These are phyloP conservation scores for Vicia villosa DNA, from an alignment of 306 rosid species.

Conservation along the genomic window DNA sequence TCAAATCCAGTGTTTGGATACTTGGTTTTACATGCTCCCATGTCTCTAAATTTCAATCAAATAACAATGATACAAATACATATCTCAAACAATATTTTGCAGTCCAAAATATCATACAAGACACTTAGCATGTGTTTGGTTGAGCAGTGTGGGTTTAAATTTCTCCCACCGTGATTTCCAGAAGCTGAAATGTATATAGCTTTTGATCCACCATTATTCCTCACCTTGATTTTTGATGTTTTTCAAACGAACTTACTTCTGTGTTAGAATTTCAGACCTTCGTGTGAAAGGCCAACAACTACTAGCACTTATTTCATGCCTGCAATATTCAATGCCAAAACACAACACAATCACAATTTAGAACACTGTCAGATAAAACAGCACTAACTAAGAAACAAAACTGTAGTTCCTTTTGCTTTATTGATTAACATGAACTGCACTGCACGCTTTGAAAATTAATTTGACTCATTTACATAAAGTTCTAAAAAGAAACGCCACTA, in stretches of 20 bases:
- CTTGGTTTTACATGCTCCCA: neutral
- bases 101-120: neutral
- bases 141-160: neutral
- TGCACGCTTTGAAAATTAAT: neutral
- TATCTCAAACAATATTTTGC: neutral
- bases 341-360: neutral
- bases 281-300: conserved; percentile 53
- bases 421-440: neutral
- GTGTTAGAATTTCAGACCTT: conserved; percentile 19
- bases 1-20: neutral
- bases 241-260: neutral
- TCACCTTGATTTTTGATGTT: neutral
- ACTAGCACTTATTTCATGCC: conserved; percentile 43
- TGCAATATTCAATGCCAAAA: conserved; percentile 39
- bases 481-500: conserved; percentile 35
- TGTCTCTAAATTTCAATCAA: conserved; percentile 8
- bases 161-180: neutral
- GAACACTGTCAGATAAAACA: conserved; percentile 1
- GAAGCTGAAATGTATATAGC: neutral
- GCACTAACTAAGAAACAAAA: conserved; percentile 2
- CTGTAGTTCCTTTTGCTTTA: neutral
- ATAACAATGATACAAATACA: neutral
- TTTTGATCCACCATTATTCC: neutral
- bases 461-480: conserved; percentile 31
- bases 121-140: conserved; percentile 21